Percentiles rank a stretch among this genome's conserved stretches.
phyloP scores from a whole-genome alignment of 176 grass and related monocot genomes.

The Pontederia crassipes region DNA sequence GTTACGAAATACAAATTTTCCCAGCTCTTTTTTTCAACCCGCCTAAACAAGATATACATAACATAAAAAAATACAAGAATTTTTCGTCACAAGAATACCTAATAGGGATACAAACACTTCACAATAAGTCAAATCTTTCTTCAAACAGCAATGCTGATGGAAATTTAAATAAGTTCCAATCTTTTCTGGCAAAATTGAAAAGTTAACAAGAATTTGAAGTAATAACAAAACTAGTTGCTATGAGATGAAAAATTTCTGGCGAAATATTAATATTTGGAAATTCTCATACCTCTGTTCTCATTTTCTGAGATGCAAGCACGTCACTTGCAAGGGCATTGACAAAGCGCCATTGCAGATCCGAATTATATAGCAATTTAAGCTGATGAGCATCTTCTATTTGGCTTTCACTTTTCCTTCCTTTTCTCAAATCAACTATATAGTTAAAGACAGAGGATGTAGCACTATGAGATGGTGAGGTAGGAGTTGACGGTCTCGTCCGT shows the following conservation, averaged over 20 bases:
- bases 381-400: slow-evolving; percentile 80
- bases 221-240: background rate
- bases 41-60: too few relatives aligned
- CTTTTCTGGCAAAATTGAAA: too few relatives aligned
- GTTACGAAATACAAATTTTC: too few relatives aligned
- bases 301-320: slow-evolving; percentile 60
- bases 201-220: background rate
- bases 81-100: too few relatives aligned
- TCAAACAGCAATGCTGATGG: too few relatives aligned
- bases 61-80: too few relatives aligned
- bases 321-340: slow-evolving; percentile 73
- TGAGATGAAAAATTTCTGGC: background rate
- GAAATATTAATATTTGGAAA: background rate
- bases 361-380: slow-evolving; percentile 69
- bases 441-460: slow-evolving; percentile 44
- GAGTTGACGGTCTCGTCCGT: slow-evolving; percentile 54
- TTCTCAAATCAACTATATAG: slow-evolving; percentile 56
- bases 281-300: slow-evolving; percentile 66
- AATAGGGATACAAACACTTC: too few relatives aligned
- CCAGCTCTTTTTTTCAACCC: too few relatives aligned
- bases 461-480: slow-evolving; percentile 59
- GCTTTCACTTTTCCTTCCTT: slow-evolving; percentile 53
- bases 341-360: slow-evolving; percentile 81
- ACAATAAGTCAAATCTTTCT: too few relatives aligned
- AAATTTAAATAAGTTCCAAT: too few relatives aligned